Base-by-base conservation (phyloP, 768 basidiomycete species). In the Leccinum imitatum region DNA sequence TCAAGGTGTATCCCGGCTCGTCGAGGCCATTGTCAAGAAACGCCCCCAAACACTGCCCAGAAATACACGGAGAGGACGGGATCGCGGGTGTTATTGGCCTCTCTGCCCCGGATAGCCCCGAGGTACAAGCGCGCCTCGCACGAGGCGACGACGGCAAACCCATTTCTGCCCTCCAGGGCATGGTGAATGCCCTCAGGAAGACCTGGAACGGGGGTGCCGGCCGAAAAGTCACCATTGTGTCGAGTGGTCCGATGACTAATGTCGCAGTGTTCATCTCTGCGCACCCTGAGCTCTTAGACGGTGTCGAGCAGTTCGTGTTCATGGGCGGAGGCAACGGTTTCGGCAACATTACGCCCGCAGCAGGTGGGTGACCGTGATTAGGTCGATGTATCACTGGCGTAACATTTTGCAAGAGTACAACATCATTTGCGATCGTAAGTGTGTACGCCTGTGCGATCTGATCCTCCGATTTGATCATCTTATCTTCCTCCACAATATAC, bases 301-400 rank as follows among this genome's bases (percentile, higher is more conserved):
- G 75, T 11, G 72, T 86, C 6, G 78, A 80, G 46, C 75, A 82
- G 56, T 76, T 85, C 47, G 80, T 84, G 14, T 80, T 93, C 67
- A 95, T 96, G 93, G 93, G 93, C 11, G 93, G 93, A n/a, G 92
- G 86, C 3, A 86, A 92, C 30, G 93, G 93, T 9, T 69, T 91
- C 23, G 93, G 93, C 0, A 95, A 95, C 67, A 79, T 87, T 33
- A 87, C 89, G 8, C 78, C 92, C 14, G 87, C 85, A 11, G 91
- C 91, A 66, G 85, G 86, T 85, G 58, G 50, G 74, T 61, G 3
- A 59, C 13, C 4, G 25, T 15, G 21, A 21, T 19, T 9, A 41
- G 39, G 11, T 17, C 33, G 30, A 15, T 15, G 52, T 21, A 57
- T 53, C 21, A 19, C 7, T 41, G 44, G 39, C 57, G 15, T 53